phyloP scores from a whole-genome alignment of 2,329 filamentous ascomycete species.

The Ambrosiella xylebori region DNA sequence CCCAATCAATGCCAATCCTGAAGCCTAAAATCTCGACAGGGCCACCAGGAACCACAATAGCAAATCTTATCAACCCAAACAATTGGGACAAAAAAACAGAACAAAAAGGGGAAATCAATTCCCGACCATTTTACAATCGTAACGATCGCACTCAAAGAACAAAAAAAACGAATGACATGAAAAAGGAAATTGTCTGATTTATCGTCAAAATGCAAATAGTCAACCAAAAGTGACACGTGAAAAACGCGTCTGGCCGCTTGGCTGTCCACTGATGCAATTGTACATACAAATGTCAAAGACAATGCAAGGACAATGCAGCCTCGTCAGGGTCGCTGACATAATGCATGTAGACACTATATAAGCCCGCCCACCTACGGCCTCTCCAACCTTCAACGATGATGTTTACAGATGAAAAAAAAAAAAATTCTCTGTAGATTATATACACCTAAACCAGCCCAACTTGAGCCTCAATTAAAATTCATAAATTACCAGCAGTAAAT shows the following conservation, averaged over 20 bases:
- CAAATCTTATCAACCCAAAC: not conserved
- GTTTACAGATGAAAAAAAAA: too few relatives aligned
- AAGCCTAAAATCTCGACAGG: not conserved
- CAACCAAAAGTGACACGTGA: too few relatives aligned
- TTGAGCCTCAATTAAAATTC: not conserved
- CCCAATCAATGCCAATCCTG: not conserved
- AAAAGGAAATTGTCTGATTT: not conserved
- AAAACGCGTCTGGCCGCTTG: too few relatives aligned
- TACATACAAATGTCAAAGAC: too few relatives aligned
- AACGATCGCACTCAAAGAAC: not conserved
- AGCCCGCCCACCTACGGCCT: not conserved
- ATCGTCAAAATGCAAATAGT: too few relatives aligned
- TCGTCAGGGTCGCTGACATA: not conserved
- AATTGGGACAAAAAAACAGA: not conserved
- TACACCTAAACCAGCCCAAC: not conserved
- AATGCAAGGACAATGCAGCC: not conserved
- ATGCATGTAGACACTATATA: not conserved
- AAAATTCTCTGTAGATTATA: not conserved
- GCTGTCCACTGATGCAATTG: too few relatives aligned
- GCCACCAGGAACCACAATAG: not conserved
- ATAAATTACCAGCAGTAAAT: not conserved
- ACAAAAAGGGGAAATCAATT: not conserved
- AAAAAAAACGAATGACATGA: conserved; percentile 2
- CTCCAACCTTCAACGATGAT: not conserved
- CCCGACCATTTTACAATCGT: too few relatives aligned